Percentiles rank a stretch among this genome's conserved stretches.
phyloP scores from a whole-genome alignment of 768 basidiomycete species.

The Termitomyces sp. region DNA sequence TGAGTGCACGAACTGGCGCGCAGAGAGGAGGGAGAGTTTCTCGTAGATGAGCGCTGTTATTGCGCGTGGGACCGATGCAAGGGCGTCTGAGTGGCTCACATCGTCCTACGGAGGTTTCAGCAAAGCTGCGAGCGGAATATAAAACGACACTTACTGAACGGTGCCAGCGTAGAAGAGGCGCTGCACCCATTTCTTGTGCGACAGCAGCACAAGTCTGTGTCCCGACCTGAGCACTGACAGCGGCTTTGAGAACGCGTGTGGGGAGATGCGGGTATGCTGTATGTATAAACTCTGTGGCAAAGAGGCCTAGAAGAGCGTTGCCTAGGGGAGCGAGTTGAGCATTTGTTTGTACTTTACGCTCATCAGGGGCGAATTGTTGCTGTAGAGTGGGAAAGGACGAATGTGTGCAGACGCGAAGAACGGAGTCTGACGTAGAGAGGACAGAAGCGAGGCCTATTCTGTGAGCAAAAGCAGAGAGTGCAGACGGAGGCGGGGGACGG shows the following conservation, averaged over 20 bases:
- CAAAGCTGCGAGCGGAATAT: neutral
- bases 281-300: constrained; percentile 81
- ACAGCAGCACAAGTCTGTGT: constrained; percentile 79
- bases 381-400: constrained; percentile 60
- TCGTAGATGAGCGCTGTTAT: constrained; percentile 88
- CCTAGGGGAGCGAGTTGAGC: constrained; percentile 72
- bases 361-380: constrained; percentile 53
- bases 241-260: constrained; percentile 86
- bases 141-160: constrained; percentile 53
- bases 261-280: constrained; percentile 87
- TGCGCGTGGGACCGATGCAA: constrained; percentile 84
- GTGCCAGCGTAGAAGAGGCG: constrained; percentile 79
- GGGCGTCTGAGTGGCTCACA: constrained; percentile 78
- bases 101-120: constrained; percentile 34
- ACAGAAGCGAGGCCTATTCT: constrained; percentile 68
- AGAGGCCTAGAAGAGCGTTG: constrained; percentile 87
- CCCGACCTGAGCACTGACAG: constrained; percentile 90
- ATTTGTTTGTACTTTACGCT: constrained; percentile 62
- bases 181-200: constrained; percentile 81
- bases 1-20: constrained; percentile 85
- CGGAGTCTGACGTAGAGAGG: constrained; percentile 46
- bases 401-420: constrained; percentile 80
- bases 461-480: constrained; percentile 73
- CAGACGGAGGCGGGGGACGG: constrained; percentile 69
- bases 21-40: constrained; percentile 77